Conservation (phyloP, 73 alveolate species). For the Paramecium primaurelia region DNA sequence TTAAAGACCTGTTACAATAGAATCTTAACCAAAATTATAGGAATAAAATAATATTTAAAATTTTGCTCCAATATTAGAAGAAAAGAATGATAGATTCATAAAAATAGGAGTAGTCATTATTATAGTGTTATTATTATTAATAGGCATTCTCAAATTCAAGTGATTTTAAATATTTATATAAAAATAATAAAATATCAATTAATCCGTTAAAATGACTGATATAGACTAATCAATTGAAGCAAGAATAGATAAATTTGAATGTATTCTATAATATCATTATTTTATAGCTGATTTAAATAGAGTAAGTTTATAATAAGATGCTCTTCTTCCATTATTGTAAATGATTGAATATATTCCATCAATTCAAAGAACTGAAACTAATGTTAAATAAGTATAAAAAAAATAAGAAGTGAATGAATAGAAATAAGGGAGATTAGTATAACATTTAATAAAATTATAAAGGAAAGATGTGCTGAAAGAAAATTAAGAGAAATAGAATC, state of each 20-base stretch:
- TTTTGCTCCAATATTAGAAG: not conserved
- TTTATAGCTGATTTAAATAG: conserved; percentile 45
- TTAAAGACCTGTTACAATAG: not conserved
- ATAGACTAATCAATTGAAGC: not conserved
- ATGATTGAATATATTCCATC: conserved; percentile 56
- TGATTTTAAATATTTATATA: not conserved
- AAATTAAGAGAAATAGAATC: conserved; percentile 27
- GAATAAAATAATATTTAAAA: not conserved
- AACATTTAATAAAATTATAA: not conserved
- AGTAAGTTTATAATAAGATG: conserved; percentile 49
- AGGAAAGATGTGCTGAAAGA: conserved; percentile 50
- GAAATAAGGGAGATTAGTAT: conserved; percentile 27
- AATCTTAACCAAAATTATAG: not conserved
- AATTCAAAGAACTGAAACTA: conserved; percentile 23
- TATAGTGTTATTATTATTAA: not conserved
- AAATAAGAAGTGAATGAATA: conserved; percentile 45
- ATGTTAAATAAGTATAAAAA: conserved; percentile 34
- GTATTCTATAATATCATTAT: not conserved
- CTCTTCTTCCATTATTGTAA: conserved; percentile 50
- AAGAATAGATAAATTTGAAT: conserved; percentile 23
- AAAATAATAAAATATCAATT: conserved; percentile 12
- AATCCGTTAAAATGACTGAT: conserved; percentile 38
- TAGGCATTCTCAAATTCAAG: not conserved
- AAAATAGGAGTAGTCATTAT: not conserved
- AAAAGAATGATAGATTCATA: conserved; percentile 7